Evolutionary conservation across 257 asterid species (phyloP), one percentile per base, ranked within the genome.

Genomic region (Ilex aquifolium): DNA sequence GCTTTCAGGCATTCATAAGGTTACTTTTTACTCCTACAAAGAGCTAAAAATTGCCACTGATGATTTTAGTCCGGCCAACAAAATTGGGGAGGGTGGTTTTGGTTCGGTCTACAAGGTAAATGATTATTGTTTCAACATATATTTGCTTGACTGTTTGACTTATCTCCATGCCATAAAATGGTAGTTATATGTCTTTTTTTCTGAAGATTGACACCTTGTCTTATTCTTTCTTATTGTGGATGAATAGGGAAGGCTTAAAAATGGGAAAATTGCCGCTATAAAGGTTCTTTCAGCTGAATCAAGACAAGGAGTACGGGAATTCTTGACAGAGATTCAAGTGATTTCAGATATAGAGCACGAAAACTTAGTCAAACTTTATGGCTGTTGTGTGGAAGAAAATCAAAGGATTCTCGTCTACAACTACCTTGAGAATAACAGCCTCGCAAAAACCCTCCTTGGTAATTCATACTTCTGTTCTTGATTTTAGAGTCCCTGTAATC

Each of bases 11-110:
- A 59, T 82, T 69, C 60, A 66, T 62, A 84, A 86, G 42, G 92
- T 87, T 54, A 73, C 32, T 44, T 65, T 79, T 59, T 93, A 82
- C 87, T 77, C 92, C 4, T 82, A 90, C 82, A 90, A 73, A 82
- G 95, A 81, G 64, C 82, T 93, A 75, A 73, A 72, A 69, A 58
- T 69, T 0, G 97, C 96, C 56, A 90, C 99, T 7, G 53, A 85
- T 66, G 95, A 80, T 70, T 93, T 81, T 68, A 82, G 86, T 77
- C 81, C 71, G 53, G 58, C 68, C 29, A 89, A 83, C 70, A 93
- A 93, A 78, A 80, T 93, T 21, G 99, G 99, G 65, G 95, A 80
- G 79, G 99, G 99, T 44, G 99, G 97, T 64, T 93, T 93, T 75
- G 99, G 99, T 66, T 76, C 85, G 16, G 99, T 93, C 58, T 93